Evolutionary conservation across 2,329 filamentous ascomycete genomes (phyloP), one percentile per base, ranked within the genome.

Genomic region (Penicillium sp.): DNA sequence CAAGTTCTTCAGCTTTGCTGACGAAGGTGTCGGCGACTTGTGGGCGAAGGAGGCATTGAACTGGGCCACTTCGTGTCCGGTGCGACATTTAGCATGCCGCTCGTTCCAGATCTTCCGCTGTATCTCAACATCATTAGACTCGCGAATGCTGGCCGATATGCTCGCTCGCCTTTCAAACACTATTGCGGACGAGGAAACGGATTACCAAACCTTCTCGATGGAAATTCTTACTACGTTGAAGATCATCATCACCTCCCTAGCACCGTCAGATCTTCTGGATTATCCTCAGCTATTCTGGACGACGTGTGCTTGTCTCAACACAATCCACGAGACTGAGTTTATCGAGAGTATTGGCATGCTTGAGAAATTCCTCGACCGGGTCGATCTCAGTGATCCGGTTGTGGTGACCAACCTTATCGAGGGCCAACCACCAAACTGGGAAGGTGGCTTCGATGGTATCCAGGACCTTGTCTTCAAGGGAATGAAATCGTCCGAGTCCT

Each of bases 261-360:
- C 92, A 21, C 81, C 88, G 0, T 83, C 88, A 37, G 88, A 92
- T 68, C 80, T 99, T 2, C 75, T 96, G 46, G 86, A 86, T n/a
- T 97, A 96, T 61, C 94, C 94, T 2, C 93, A 97, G 67, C 79
- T 99, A 1, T 97, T 99, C 74, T 99, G 95, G 95, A 96, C 93
- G 0, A 96, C 90, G 0, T 97, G 92, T 66, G 94, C 94, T 12
- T 99, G 94, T 69, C 78, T 99, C 21, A 92, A 97, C 67, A 97
- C 94, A 0, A 96, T 97, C 67, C 96, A 97, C 61, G 95, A 99
- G 73, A 84, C 88, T 23, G 94, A 99, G 68, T 99, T 96, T 60
- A 83, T 94, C 58, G 94, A 97, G 69, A 91, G 90, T 23, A 79
- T 97, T 13, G 87, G 89, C 50, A 97, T 99, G 89, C 81, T 99